These are phyloP conservation scores for Erysimum cheiranthoides DNA, from an alignment of 345 rosid species.

Conservation along the genomic window DNA sequence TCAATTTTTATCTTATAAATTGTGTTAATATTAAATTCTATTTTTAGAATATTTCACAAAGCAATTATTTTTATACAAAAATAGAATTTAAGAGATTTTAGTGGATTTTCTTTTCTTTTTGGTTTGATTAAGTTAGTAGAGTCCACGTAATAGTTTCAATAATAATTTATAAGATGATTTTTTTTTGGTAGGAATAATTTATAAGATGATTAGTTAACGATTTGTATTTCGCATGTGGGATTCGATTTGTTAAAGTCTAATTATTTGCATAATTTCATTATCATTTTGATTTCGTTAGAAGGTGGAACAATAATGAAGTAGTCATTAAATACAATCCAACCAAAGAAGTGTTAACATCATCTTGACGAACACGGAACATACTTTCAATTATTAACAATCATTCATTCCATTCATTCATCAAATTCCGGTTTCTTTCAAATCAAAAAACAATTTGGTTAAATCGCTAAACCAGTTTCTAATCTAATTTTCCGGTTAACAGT, in stretches of 20 bases:
- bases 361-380: conserved; percentile 46
- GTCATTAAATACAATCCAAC: conserved; percentile 46
- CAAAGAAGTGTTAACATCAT: conserved; percentile 39
- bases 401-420: conserved; percentile 37
- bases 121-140: conserved; percentile 22
- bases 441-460: conserved; percentile 9
- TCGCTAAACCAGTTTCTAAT: conserved; percentile 28
- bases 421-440: conserved; percentile 40
- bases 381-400: conserved; percentile 41
- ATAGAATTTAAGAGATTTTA: neutral
- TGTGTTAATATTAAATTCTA: neutral
- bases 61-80: neutral
- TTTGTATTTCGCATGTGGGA: conserved; percentile 8
- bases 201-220: conserved; percentile 2
- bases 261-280: neutral
- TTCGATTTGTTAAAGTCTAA: conserved; percentile 10
- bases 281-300: conserved; percentile 33
- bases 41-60: neutral
- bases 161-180: neutral
- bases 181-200: too few species aligned
- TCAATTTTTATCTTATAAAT: neutral
- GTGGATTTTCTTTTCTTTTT: neutral
- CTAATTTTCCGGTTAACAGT: conserved; percentile 53
- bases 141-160: conserved; percentile 21
- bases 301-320: conserved; percentile 30